Evolutionary conservation across 352 stramenopile genomes (phyloP).

Genomic region (Globisporangium abappressorium): DNA sequence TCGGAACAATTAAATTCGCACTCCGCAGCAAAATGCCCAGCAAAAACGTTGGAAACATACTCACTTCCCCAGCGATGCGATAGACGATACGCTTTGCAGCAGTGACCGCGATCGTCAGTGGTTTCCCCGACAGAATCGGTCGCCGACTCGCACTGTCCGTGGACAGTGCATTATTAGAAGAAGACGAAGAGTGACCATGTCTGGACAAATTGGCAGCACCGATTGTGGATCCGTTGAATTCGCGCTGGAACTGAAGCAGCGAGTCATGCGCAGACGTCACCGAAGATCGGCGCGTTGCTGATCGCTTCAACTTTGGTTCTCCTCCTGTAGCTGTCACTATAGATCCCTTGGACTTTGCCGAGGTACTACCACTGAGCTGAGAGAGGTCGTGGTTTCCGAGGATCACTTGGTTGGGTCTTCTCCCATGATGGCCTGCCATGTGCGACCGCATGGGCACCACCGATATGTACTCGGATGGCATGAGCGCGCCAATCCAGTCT

Average conservation of each 20-base stretch:
- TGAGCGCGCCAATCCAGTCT: slow-evolving; percentile 67
- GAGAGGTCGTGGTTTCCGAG: background rate
- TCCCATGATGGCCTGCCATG: background rate
- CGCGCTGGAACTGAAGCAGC: slow-evolving; percentile 17
- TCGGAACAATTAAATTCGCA: slow-evolving; percentile 33
- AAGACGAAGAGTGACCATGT: background rate
- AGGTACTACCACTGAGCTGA: background rate
- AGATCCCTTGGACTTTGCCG: background rate
- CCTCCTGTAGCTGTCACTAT: background rate
- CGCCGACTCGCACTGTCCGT: background rate
- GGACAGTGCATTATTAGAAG: background rate
- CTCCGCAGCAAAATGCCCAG: slow-evolving; percentile 41
- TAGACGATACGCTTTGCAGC: slow-evolving; percentile 40
- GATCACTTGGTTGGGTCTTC: background rate
- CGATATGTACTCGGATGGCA: slow-evolving; percentile 68
- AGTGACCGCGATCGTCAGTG: slow-evolving; percentile 25
- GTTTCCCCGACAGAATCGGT: slow-evolving; percentile 16
- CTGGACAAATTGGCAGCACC: background rate
- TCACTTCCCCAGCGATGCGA: slow-evolving; percentile 35
- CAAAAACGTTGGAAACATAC: slow-evolving; percentile 36
- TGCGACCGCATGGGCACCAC: slow-evolving; percentile 41
- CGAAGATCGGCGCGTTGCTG: background rate
- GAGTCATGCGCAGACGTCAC: slow-evolving; percentile 9
- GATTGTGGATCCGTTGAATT: background rate
- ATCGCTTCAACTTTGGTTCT: background rate